A percentile compares a stretch with the other conserved stretches of the same genome.
phyloP scores from a whole-genome alignment of 805 yeast species.

The Wickerhamiella sergipiensis region DNA sequence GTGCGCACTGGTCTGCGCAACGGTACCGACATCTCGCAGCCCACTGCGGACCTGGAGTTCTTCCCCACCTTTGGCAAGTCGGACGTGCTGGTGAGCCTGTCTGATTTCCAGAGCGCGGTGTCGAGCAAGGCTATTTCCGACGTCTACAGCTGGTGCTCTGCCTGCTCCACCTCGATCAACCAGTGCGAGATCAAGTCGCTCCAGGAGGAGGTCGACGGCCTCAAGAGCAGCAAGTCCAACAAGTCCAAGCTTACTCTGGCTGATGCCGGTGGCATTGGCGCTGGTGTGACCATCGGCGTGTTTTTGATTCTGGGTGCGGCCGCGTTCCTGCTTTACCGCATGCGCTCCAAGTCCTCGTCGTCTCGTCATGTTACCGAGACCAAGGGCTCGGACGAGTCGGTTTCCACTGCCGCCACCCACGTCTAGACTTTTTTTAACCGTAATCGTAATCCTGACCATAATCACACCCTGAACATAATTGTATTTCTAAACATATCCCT shows the following conservation, averaged over 20 bases:
- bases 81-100: slow-evolving; percentile 26
- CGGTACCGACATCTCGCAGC: slow-evolving; percentile 27
- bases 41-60: slow-evolving; percentile 21
- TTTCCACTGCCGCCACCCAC: neutral
- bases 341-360: neutral
- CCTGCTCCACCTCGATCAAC: slow-evolving; percentile 18
- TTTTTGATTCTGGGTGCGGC: slow-evolving; percentile 25
- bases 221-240: neutral
- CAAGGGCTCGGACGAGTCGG: neutral
- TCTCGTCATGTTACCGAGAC: neutral
- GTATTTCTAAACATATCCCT: too few relatives aligned
- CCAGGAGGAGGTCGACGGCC: neutral
- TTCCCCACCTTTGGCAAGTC: slow-evolving; percentile 29
- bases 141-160: slow-evolving; percentile 29
- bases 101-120: slow-evolving; percentile 24
- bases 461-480: too few relatives aligned
- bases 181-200: neutral
- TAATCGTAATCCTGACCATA: too few relatives aligned
- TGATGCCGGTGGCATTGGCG: slow-evolving; percentile 40
- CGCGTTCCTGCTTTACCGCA: slow-evolving; percentile 15
- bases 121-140: slow-evolving; percentile 20
- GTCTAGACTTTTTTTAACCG: neutral
- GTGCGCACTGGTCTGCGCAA: slow-evolving; percentile 36
- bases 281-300: slow-evolving; percentile 33
- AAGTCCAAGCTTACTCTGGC: slow-evolving; percentile 21